These are phyloP conservation scores for Quaeritorhiza haematococci DNA, from an alignment of 371 early-diverging fungal species.

Conservation along the genomic window DNA sequence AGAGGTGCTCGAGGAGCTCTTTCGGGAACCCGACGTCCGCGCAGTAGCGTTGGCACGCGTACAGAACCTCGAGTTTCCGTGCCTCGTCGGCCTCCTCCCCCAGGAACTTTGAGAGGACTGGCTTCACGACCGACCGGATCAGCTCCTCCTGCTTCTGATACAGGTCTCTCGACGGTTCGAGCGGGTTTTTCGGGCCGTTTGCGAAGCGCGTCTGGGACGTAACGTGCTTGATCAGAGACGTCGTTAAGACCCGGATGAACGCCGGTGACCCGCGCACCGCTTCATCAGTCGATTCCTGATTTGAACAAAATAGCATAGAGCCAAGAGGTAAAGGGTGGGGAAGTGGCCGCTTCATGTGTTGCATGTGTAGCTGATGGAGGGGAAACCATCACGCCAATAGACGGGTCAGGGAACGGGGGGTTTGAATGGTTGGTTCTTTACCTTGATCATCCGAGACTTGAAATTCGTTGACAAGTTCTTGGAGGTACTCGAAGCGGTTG, in stretches of 20 bases:
- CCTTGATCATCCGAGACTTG: too few species aligned
- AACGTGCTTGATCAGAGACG: conserved; percentile 9
- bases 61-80: conserved; percentile 15
- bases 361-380: too few species aligned
- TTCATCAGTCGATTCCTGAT: too few species aligned
- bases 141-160: conserved; percentile 15
- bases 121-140: conserved; percentile 7
- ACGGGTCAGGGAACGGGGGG: too few species aligned
- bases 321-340: too few species aligned
- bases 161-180: conserved; percentile 10
- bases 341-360: too few species aligned
- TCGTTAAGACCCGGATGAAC: conserved; percentile 13
- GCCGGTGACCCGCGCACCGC: neutral
- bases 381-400: too few species aligned
- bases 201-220: conserved; percentile 16
- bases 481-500: too few species aligned
- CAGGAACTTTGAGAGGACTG: conserved; percentile 9
- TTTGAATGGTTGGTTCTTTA: too few species aligned
- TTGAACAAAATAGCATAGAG: too few species aligned
- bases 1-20: conserved; percentile 33
- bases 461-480: too few species aligned
- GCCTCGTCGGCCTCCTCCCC: neutral
- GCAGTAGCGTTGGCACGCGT: conserved; percentile 11
- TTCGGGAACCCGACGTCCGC: too few species aligned
- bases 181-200: conserved; percentile 14